Conservation (phyloP, 2,329 filamentous ascomycete species). For the Bipolaris sorokiniana region DNA sequence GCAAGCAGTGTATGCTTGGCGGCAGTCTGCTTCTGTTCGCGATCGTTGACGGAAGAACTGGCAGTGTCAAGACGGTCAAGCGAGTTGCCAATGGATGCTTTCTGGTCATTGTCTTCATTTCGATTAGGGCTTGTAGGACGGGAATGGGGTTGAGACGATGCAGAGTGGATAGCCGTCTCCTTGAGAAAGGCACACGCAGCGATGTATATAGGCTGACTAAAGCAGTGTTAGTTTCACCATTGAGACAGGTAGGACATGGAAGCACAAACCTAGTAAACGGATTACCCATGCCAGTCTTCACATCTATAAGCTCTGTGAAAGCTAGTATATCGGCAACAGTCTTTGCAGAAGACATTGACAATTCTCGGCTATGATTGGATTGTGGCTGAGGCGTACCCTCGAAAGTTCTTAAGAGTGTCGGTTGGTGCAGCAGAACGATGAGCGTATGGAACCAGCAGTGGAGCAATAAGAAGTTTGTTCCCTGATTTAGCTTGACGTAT, state of each 20-base stretch:
- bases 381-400: conserved; percentile 72
- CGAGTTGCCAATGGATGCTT: background rate
- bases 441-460: conserved; percentile 90
- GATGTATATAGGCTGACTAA: conserved; percentile 86
- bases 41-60: conserved; percentile 26
- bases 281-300: conserved; percentile 84
- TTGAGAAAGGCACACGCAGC: conserved; percentile 87
- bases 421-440: conserved; percentile 84
- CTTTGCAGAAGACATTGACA: conserved; percentile 87
- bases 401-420: conserved; percentile 80
- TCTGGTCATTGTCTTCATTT: conserved; percentile 9
- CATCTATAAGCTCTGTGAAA: conserved; percentile 84
- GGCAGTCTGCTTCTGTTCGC: conserved; percentile 52
- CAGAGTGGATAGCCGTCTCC: conserved; percentile 74
- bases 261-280: conserved; percentile 69
- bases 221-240: conserved; percentile 18
- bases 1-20: conserved; percentile 77
- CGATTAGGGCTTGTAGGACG: conserved; percentile 54
- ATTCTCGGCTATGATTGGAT: conserved; percentile 78
- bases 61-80: conserved; percentile 12
- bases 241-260: background rate
- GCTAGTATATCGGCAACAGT: conserved; percentile 88
- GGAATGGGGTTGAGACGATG: conserved; percentile 67
- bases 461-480: conserved; percentile 83
- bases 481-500: conserved; percentile 79